Base-by-base conservation (phyloP, 495 filamentous ascomycete genomes). In the Eremomyces bilateralis region DNA sequence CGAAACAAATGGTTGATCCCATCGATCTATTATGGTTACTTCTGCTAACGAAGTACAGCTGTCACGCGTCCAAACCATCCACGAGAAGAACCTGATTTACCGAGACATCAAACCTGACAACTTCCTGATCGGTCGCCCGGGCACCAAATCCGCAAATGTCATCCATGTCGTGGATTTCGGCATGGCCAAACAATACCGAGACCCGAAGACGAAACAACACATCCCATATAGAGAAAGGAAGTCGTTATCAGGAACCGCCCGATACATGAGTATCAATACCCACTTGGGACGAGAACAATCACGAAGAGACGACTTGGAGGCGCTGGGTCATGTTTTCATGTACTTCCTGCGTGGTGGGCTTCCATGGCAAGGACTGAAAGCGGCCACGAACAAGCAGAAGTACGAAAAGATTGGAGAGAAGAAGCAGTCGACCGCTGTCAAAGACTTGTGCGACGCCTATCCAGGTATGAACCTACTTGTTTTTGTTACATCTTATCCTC, bases 351-450 rank as follows among this genome's bases (percentile, higher is more conserved):
- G 90, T 32, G 88, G 88, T 38, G 90, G 90, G 35, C 65, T 99
- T 39, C 88, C 88, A 15, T 99, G 88, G 88, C 88, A 99, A 59
- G 88, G 88, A 33, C 62, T 99, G 48, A 95, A 95, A 62, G 88
- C 88, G 53, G 90, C 90, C 13, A 99, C 88, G 39, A 99, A 99
- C 63, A 99, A 99, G 69, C 88, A 99, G 52, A 99, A 99, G 60
- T 99, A 99, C 45, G 88, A 99, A 59, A 95, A 95, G 63, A 99
- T 99, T 56, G 88, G 88, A 20, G 90, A 99, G 60, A 95, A 95
- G 76, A 99, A 99, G 61, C 88, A 95, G 60, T 92, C 85, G 0
- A 95, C 88, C 17, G 67, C 70, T 0, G 85, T 99, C 65, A 90
- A 92, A 56, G 90, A 99, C 47, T 71, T 99, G 3, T 95, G 88